Percentiles rank a stretch among this genome's conserved stretches.
Evolutionary conservation across 1,284 basidiomycete genomes (phyloP).

Genomic region (Sanghuangporus baumii): DNA sequence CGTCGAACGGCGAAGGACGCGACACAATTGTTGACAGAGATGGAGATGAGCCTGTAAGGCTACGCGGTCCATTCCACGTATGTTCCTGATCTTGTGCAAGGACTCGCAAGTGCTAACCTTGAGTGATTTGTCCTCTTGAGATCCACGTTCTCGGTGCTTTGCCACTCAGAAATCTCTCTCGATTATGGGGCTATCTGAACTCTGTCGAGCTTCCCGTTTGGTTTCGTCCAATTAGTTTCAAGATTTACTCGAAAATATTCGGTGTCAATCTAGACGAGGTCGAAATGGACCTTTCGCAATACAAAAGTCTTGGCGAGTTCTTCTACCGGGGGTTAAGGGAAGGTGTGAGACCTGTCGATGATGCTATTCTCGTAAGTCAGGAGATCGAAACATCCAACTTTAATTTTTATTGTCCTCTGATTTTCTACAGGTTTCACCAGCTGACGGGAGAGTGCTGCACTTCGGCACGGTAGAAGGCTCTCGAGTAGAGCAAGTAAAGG

Average conservation of each 20-base stretch:
- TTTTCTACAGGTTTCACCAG: constrained; percentile 73
- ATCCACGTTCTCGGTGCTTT: constrained; percentile 95
- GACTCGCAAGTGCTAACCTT: not conserved
- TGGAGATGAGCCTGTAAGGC: constrained; percentile 63
- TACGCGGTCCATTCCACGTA: constrained; percentile 95
- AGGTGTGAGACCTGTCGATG: constrained; percentile 77
- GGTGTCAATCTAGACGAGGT: constrained; percentile 95
- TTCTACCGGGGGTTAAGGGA: constrained; percentile 89
- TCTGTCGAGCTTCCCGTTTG: constrained; percentile 89
- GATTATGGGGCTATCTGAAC: constrained; percentile 95
- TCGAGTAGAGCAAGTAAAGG: constrained; percentile 95
- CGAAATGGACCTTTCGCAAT: constrained; percentile 75
- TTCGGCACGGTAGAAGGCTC: constrained; percentile 83
- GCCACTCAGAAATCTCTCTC: constrained; percentile 89
- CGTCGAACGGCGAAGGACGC: constrained; percentile 28
- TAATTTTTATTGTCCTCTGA: not conserved
- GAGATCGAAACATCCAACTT: not conserved
- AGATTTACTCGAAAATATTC: constrained; percentile 81
- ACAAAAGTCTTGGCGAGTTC: constrained; percentile 86
- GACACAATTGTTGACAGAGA: constrained; percentile 68
- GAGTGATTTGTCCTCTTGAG: constrained; percentile 34
- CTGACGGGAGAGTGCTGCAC: constrained; percentile 90
- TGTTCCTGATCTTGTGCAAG: constrained; percentile 26
- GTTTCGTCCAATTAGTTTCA: constrained; percentile 87
- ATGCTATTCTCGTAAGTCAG: constrained; percentile 59